These are phyloP conservation scores for Cercospora beticola DNA, from an alignment of 2,329 filamentous ascomycete genomes.

Conservation along the genomic window DNA sequence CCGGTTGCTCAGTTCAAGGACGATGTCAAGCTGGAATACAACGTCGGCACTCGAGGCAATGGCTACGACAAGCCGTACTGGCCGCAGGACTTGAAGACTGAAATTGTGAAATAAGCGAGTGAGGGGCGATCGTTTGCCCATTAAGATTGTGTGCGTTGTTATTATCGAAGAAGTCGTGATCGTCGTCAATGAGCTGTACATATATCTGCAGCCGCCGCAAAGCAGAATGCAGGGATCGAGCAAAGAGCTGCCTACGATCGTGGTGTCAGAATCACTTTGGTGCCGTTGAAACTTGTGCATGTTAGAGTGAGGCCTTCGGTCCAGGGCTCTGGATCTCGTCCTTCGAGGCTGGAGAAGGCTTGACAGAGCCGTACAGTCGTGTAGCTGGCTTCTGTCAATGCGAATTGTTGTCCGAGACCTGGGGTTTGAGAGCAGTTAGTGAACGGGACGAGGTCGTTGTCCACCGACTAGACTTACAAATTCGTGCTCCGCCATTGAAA, in stretches of 20 bases:
- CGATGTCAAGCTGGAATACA: constrained; percentile 46
- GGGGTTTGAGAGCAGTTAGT: neutral
- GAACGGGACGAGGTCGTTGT: neutral
- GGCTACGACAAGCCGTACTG: constrained; percentile 51
- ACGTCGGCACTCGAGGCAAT: constrained; percentile 53
- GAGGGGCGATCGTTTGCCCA: neutral
- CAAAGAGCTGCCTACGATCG: neutral
- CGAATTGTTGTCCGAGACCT: constrained; percentile 63
- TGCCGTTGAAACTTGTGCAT: constrained; percentile 33
- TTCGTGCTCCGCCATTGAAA: constrained; percentile 41
- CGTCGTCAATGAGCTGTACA: neutral
- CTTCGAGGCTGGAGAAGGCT: constrained; percentile 56
- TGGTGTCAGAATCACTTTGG: constrained; percentile 33
- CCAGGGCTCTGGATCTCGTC: constrained; percentile 35
- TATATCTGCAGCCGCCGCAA: neutral
- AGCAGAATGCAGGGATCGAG: neutral
- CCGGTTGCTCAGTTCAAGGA: constrained; percentile 47
- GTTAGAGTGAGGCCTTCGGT: constrained; percentile 33
- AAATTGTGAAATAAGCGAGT: constrained; percentile 15
- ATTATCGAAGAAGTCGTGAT: neutral
- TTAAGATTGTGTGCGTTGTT: neutral
- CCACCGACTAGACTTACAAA: constrained; percentile 25
- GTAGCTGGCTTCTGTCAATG: constrained; percentile 73
- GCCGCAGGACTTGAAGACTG: constrained; percentile 39
- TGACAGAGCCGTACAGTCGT: constrained; percentile 72